A percentile compares a stretch with the other conserved stretches of the same genome.
Evolutionary conservation across 306 rosid genomes (phyloP).

Genomic region (Gastrolobium bilobum): DNA sequence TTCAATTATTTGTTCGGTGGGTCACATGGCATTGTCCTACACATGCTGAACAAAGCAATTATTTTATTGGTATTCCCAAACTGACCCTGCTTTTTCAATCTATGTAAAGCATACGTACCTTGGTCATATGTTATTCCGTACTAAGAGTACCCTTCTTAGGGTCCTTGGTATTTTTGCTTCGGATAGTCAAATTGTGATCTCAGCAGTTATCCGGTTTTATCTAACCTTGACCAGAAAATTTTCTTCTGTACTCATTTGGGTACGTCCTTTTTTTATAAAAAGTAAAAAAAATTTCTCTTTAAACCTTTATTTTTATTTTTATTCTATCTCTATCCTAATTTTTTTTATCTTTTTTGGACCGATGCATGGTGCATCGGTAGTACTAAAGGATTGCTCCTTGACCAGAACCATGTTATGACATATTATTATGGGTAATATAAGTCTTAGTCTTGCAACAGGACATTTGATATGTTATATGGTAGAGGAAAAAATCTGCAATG

Average conservation of each 20-base stretch:
- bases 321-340: too few species aligned
- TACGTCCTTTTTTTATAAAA: too few species aligned
- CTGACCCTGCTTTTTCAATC: conserved; percentile 24
- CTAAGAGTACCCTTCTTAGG: conserved; percentile 39
- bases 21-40: conserved; percentile 57
- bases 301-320: too few species aligned
- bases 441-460: too few species aligned
- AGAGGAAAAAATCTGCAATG: too few species aligned
- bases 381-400: too few species aligned
- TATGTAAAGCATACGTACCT: background rate
- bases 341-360: too few species aligned
- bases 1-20: conserved; percentile 48
- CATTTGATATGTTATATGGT: too few species aligned
- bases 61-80: conserved; percentile 39
- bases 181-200: background rate
- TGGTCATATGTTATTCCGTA: conserved; percentile 49
- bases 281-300: too few species aligned
- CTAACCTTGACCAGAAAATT: conserved; percentile 36
- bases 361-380: too few species aligned
- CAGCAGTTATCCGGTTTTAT: background rate
- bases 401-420: background rate
- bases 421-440: too few species aligned
- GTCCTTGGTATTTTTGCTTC: conserved; percentile 33
- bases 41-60: conserved; percentile 39
- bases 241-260: too few species aligned